Conservation (phyloP, 306 rosid species). For the Prosopis cineraria region DNA sequence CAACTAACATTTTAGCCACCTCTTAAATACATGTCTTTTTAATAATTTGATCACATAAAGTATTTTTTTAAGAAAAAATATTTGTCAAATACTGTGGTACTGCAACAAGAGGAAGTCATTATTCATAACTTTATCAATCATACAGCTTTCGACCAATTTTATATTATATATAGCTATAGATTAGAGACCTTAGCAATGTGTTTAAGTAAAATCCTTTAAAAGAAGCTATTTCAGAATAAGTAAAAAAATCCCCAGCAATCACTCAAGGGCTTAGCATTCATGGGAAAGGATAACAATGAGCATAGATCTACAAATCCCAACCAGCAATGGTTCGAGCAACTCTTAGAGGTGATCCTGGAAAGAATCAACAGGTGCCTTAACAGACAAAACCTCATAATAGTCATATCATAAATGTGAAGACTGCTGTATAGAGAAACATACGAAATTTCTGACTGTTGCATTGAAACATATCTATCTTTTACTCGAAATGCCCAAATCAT, state of each 20-base stretch:
- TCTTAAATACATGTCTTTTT: background rate
- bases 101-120: background rate
- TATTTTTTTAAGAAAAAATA: background rate
- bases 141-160: too few relatives aligned
- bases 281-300: slow-evolving; percentile 21
- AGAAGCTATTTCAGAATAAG: background rate
- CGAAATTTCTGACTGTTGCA: background rate
- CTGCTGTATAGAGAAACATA: background rate
- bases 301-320: slow-evolving; percentile 15
- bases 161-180: background rate
- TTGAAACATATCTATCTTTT: background rate
- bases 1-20: background rate
- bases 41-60: background rate
- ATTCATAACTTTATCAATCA: background rate
- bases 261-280: background rate
- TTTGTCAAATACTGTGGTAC: background rate
- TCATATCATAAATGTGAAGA: background rate
- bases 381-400: slow-evolving; percentile 1
- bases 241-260: background rate
- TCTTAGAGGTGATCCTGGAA: slow-evolving; percentile 13
- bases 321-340: background rate
- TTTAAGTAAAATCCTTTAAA: background rate
- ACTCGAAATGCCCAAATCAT: background rate
- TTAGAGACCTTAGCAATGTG: background rate
- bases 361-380: background rate